Evolutionary conservation across 2,329 filamentous ascomycete genomes (phyloP), one percentile per base, ranked within the genome.

Genomic region (Pseudogymnoascus sp.): DNA sequence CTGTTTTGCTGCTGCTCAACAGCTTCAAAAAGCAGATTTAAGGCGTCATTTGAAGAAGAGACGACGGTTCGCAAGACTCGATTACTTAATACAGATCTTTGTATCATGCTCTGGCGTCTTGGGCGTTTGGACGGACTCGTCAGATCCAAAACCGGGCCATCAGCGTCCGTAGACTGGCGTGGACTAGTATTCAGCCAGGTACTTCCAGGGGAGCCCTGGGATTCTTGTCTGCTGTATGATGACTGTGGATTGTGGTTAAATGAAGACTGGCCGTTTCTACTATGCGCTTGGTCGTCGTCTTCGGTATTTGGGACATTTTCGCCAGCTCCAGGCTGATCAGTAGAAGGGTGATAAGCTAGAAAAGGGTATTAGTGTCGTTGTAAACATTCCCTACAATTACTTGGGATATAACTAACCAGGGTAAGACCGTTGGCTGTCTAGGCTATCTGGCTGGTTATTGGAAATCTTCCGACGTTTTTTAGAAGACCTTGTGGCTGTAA

Each of bases 21-120:
- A 22, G 79, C 79, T 61, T 81, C 78, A 61, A 81, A 82, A 1
- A 82, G 71, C 16, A 82, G 72, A 57, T 79, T 80, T 36, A 82
- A 66, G 4, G 80, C 80, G 71, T 82, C 79, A 59, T 80, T 81
- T 9, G 78, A 78, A 62, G 77, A 81, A 0, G 79, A 79, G 3
- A 82, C 80, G 7, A 82, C 77, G 0, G 75, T 79, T 54, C 76
- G 70, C 70, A 80, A 76, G 18, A 79, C 60, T 25, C 35, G 28
- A 30, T 60, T 60, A n/a, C 38, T 36, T 11, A 62, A 28, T 25
- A 60, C 39, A n/a, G 60, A 39, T 43, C 35, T 60, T 38, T 60
- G 37, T 50, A 57, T 47, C 18, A 43, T 47, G 20, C 35, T 59
- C 43, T 38, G 57, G 2, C 39, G 39, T 43, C 39, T 43, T 43